A percentile compares a stretch with the other conserved stretches of the same genome.
phyloP scores from a whole-genome alignment of 495 filamentous ascomycete species.

The Lophiotrema nucula region DNA sequence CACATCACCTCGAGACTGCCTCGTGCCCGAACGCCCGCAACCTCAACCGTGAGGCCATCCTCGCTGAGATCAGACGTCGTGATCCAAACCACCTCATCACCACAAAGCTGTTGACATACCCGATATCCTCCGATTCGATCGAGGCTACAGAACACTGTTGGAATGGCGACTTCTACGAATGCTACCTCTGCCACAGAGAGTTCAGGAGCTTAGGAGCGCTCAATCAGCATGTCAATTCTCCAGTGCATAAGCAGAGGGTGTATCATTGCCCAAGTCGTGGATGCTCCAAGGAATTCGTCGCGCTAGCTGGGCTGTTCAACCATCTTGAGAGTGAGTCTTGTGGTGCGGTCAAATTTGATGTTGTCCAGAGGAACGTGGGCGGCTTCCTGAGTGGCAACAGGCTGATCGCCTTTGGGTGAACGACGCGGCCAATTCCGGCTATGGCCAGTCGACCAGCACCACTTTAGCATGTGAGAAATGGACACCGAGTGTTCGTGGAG shows the following conservation, averaged over 20 bases:
- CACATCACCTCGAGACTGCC: slow-evolving; percentile 49
- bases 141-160: slow-evolving; percentile 27
- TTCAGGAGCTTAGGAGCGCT: slow-evolving; percentile 37
- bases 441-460: too few relatives aligned
- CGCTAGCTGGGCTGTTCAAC: slow-evolving; percentile 51
- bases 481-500: too few relatives aligned
- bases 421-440: too few relatives aligned
- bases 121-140: slow-evolving; percentile 28
- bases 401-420: slow-evolving; percentile 15
- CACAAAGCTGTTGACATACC: slow-evolving; percentile 45
- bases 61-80: slow-evolving; percentile 50
- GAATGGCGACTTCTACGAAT: slow-evolving; percentile 47
- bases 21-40: slow-evolving; percentile 42
- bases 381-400: background rate
- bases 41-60: slow-evolving; percentile 49
- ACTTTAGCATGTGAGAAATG: too few relatives aligned
- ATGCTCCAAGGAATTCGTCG: slow-evolving; percentile 50
- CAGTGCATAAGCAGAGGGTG: slow-evolving; percentile 45
- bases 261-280: slow-evolving; percentile 54
- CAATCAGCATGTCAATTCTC: slow-evolving; percentile 34
- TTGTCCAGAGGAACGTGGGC: slow-evolving; percentile 41
- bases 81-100: slow-evolving; percentile 48
- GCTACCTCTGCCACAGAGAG: slow-evolving; percentile 47
- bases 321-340: slow-evolving; percentile 59
- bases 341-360: slow-evolving; percentile 49